Conservation (phyloP, 805 yeast species). For the Scheffersomyces ergatensis region DNA sequence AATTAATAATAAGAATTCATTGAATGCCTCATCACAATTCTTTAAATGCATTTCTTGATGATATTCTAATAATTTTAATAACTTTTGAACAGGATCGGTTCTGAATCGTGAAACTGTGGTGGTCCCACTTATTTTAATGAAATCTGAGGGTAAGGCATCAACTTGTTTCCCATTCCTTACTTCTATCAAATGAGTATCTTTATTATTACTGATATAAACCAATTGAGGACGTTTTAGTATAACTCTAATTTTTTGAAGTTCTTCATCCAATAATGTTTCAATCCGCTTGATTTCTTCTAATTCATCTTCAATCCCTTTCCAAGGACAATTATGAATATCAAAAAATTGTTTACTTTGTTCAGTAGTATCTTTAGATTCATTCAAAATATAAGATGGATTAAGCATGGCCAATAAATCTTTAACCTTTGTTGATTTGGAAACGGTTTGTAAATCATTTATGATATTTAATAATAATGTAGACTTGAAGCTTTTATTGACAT, state of each 20-base stretch:
- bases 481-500: slow-evolving; percentile 21
- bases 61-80: slow-evolving; percentile 57
- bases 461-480: slow-evolving; percentile 33
- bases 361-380: slow-evolving; percentile 41
- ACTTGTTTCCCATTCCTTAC: slow-evolving; percentile 57
- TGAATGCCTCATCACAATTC: slow-evolving; percentile 48
- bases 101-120: slow-evolving; percentile 68
- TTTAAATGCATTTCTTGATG: slow-evolving; percentile 52
- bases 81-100: slow-evolving; percentile 52
- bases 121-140: slow-evolving; percentile 76
- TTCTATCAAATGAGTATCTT: slow-evolving; percentile 74
- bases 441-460: slow-evolving; percentile 34
- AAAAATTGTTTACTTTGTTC: slow-evolving; percentile 47
- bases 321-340: slow-evolving; percentile 27
- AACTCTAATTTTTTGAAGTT: slow-evolving; percentile 46
- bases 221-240: slow-evolving; percentile 56
- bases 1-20: slow-evolving; percentile 33
- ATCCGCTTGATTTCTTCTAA: slow-evolving; percentile 39
- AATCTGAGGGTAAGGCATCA: slow-evolving; percentile 62
- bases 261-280: slow-evolving; percentile 48
- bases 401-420: slow-evolving; percentile 46
- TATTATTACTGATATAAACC: slow-evolving; percentile 53
- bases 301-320: slow-evolving; percentile 39
- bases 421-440: slow-evolving; percentile 28
- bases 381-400: slow-evolving; percentile 49